These are phyloP conservation scores for Mycena filopes DNA, from an alignment of 768 basidiomycete genomes.

Conservation along the genomic window DNA sequence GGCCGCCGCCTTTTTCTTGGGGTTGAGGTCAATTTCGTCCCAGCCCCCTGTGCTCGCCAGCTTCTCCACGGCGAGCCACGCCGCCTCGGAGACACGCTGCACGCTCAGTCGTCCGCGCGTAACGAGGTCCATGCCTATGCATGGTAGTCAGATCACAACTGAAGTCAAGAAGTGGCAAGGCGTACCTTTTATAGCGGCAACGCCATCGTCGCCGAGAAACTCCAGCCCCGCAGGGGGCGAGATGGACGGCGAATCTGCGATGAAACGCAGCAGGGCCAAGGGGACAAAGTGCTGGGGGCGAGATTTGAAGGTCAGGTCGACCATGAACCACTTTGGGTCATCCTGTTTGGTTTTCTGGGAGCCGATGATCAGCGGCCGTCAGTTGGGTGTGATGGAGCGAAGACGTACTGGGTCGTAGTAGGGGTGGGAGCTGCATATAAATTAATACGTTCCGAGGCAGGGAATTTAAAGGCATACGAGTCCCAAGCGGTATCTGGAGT, in stretches of 20 bases:
- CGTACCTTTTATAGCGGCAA: slow-evolving; percentile 72
- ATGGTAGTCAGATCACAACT: slow-evolving; percentile 10
- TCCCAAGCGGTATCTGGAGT: slow-evolving; percentile 90
- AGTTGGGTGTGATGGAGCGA: background rate
- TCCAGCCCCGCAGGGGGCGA: slow-evolving; percentile 63
- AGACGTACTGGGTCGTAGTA: slow-evolving; percentile 81
- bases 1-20: slow-evolving; percentile 38
- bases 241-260: slow-evolving; percentile 55
- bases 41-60: slow-evolving; percentile 85
- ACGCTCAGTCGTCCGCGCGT: slow-evolving; percentile 88
- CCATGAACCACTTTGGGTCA: slow-evolving; percentile 94
- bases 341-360: slow-evolving; percentile 79
- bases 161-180: background rate
- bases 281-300: slow-evolving; percentile 82
- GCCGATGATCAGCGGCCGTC: background rate
- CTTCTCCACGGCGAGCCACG: slow-evolving; percentile 69
- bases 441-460: slow-evolving; percentile 21
- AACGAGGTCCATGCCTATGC: slow-evolving; percentile 84
- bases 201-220: slow-evolving; percentile 74
- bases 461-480: slow-evolving; percentile 56
- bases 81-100: slow-evolving; percentile 74
- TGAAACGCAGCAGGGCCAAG: slow-evolving; percentile 74
- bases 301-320: slow-evolving; percentile 75
- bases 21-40: slow-evolving; percentile 61
- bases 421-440: slow-evolving; percentile 67